Evolutionary conservation across 306 rosid species (phyloP).

Genomic region (Lathyrus aphaca): DNA sequence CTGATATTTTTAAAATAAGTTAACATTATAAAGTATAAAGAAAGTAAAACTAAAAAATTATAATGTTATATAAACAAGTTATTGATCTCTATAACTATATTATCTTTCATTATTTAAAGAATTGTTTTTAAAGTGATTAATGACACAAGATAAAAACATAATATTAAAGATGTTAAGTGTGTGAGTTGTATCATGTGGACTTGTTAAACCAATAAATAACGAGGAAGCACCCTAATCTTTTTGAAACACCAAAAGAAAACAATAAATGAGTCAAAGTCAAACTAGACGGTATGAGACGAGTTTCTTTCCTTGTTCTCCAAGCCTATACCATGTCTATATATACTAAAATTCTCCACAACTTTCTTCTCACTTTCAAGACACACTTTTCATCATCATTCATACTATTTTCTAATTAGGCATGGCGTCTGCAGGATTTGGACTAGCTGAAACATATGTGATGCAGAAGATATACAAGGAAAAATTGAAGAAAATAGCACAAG

Average conservation of each 20-base stretch:
- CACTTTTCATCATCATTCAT: not conserved
- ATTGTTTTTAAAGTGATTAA: too few relatives aligned
- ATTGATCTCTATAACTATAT: too few relatives aligned
- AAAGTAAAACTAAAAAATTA: too few relatives aligned
- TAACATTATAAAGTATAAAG: too few relatives aligned
- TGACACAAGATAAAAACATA: too few relatives aligned
- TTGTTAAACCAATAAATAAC: not conserved
- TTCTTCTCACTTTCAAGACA: not conserved
- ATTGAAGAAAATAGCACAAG: conserved; percentile 37
- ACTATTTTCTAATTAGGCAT: not conserved
- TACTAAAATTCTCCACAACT: not conserved
- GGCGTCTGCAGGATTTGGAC: conserved; percentile 34
- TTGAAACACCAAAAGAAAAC: not conserved
- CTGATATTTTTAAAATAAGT: too few relatives aligned
- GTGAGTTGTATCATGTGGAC: too few relatives aligned
- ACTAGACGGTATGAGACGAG: not conserved
- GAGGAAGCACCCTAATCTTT: not conserved
- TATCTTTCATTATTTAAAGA: too few relatives aligned
- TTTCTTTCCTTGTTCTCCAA: conserved; percentile 29
- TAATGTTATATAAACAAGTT: too few relatives aligned
- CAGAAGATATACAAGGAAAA: conserved; percentile 49
- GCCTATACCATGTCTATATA: conserved; percentile 7
- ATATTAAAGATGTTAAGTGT: too few relatives aligned
- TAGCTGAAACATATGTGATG: conserved; percentile 56
- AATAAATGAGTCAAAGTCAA: not conserved